Evolutionary conservation across 1,284 basidiomycete genomes (phyloP), one percentile per base, ranked within the genome.

Genomic region (Boletus albobrunnescens): DNA sequence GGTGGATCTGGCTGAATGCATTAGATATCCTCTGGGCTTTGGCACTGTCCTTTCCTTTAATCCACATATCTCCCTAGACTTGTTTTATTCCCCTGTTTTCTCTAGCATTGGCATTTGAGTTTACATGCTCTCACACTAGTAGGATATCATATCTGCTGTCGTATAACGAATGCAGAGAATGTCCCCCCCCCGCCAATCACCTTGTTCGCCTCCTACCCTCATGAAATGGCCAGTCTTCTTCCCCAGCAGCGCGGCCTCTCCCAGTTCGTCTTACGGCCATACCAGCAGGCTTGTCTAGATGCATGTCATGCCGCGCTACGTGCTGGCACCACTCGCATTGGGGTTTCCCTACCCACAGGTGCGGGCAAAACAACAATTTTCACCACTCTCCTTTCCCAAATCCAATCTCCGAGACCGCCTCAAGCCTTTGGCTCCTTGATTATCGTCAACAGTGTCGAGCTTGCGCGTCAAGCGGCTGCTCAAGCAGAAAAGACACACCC

Each of bases 341-440:
- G 94, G n/a, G 90, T 95, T 19, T 94, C 89, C 12, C 76, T 93
- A 1, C 93, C 94, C 10, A 96, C 94, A 17, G 91, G 92, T 11
- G 82, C 89, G 23, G 94, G 94, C 8, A 98, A 98, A 68, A 97
- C 94, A 1, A 91, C 90, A 1, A 88, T 94, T 49, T 98, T 94
- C 70, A 84, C 93, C 42, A 80, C 81, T 6, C 76, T 94, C 16
- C 73, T 94, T 10, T 80, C 83, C 9, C 75, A 78, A 17, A 73
- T 90, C 24, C 44, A 58, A 5, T 57, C 80, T 19, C 77, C 78
- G 5, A 44, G 53, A 2, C 56, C 63, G 0, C 70, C 72, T 42
- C 52, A 59, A 23, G 82, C 82, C 11, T 77, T 64, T 5, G 74
- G 77, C 26, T 78, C 86, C n/a, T 70, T 95, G 43, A 82, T 95